Evolutionary conservation across 2,329 filamentous ascomycete species (phyloP), one percentile per base, ranked within the genome.

Genomic region (Lasiodiplodia sp.): DNA sequence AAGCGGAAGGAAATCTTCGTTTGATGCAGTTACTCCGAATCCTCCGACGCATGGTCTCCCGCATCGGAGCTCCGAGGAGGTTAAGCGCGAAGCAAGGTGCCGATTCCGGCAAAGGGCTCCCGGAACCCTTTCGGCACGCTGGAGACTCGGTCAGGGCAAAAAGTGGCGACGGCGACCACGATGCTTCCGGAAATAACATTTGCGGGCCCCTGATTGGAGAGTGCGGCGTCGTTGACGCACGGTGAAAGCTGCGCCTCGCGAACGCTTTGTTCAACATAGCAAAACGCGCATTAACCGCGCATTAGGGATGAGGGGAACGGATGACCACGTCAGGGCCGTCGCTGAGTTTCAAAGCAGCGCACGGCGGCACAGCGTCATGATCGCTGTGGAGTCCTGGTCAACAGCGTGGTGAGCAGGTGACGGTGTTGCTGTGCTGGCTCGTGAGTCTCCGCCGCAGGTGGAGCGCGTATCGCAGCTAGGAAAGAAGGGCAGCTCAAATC

Each of bases 401-500:
- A 51, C 18, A 47, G 16, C 16, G 25, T 49, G 10, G 11, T 37
- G 58, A 18, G 44, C 49, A 47, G 58, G 44, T 51, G 58, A 34
- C 49, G 28, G 40, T 64, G 60, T 16, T 52, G 60, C 28, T 64
- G 47, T n/a, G 60, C 47, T 64, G 60, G 60, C 60, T 47, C 49
- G 58, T 63, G 40, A 51, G 44, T 34, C 58, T 63, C 58, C 60
- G 60, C 60, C 25, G 16, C 10, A 38, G 18, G 60, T 64, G 60
- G 60, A 64, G 58, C 40, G 58, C 38, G 18, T 34, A 11, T 28
- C 25, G 58, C 31, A 5, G 40, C 25, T 23, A 18, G 58, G 44
- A 38, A 25, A 11, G 7, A 44, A 52, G 60, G 44, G 31, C 60
- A 23, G 28, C 18, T 12, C 28, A n/a, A 25, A 38, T 38, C 47